Evolutionary conservation across 306 rosid species (phyloP).

Genomic region (Oemleria cerasiformis): DNA sequence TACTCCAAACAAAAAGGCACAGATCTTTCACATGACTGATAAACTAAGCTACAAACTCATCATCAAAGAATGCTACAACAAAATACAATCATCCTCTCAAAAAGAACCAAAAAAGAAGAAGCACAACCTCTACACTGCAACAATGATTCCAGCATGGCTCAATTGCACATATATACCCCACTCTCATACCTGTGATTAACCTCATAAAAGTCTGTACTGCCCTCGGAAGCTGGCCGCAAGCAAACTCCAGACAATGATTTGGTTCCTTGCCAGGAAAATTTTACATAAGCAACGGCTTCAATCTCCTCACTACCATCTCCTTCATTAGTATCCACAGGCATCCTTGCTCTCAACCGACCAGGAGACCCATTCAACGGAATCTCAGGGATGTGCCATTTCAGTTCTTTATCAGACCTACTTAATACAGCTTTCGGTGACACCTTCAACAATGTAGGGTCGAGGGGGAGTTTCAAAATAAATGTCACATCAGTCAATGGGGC

Average conservation of each 20-base stretch:
- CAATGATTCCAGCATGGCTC: conserved; percentile 38
- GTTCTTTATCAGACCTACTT: conserved; percentile 77
- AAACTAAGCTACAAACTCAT: conserved; percentile 48
- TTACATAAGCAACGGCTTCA: conserved; percentile 70
- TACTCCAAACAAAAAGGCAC: conserved; percentile 26
- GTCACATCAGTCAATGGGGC: conserved; percentile 72
- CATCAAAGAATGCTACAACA: conserved; percentile 55
- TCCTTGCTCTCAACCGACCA: conserved; percentile 77
- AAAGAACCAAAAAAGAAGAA: conserved; percentile 23
- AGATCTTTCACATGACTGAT: conserved; percentile 27
- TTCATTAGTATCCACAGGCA: conserved; percentile 76
- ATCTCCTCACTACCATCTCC: conserved; percentile 59
- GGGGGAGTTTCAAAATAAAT: conserved; percentile 72
- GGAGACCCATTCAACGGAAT: conserved; percentile 72
- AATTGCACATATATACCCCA: conserved; percentile 77
- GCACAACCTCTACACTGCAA: conserved; percentile 29
- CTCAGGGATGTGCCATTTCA: conserved; percentile 81
- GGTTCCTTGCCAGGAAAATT: conserved; percentile 61
- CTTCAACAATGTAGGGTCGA: conserved; percentile 82
- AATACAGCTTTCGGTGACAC: conserved; percentile 88
- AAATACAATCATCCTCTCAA: conserved; percentile 38
- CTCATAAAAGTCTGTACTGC: conserved; percentile 83
- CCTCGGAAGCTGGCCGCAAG: conserved; percentile 77
- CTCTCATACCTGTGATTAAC: conserved; percentile 74
- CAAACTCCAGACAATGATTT: conserved; percentile 74